Percentiles rank a stretch among this genome's conserved stretches.
Evolutionary conservation across 1,284 basidiomycete genomes (phyloP).

Genomic region (Peniophora sp.): DNA sequence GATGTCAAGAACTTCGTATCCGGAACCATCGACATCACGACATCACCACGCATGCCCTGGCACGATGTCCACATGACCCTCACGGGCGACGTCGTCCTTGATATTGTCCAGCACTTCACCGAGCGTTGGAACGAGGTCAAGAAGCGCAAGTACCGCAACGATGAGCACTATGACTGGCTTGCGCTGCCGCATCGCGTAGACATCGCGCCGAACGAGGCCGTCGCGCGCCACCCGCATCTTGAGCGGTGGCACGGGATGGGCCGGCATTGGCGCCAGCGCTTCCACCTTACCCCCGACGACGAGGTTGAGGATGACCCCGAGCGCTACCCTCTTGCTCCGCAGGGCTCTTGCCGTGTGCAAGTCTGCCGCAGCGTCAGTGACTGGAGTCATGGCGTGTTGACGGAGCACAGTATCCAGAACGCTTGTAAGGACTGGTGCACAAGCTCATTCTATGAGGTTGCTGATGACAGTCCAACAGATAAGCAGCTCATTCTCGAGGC

Average conservation of each 20-base stretch:
- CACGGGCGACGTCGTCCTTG: conserved; percentile 76
- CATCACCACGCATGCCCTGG: conserved; percentile 82
- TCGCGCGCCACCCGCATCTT: conserved; percentile 62
- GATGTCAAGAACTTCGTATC: conserved; percentile 75
- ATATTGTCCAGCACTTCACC: conserved; percentile 86
- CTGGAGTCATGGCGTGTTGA: conserved; percentile 87
- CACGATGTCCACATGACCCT: conserved; percentile 89
- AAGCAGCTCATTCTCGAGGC: conserved; percentile 78
- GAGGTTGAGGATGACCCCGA: conserved; percentile 24
- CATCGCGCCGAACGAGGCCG: conserved; percentile 54
- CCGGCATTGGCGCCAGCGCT: conserved; percentile 54
- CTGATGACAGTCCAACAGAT: conserved; percentile 38
- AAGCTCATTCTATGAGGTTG: conserved; percentile 3
- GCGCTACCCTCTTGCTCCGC: conserved; percentile 30
- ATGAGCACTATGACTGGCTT: conserved; percentile 61
- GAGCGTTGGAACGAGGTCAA: conserved; percentile 87
- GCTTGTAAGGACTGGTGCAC: conserved; percentile 52
- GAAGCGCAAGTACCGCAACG: conserved; percentile 46
- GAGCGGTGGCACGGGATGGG: conserved; percentile 55
- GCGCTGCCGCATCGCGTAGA: conserved; percentile 72
- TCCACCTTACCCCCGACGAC: conserved; percentile 27
- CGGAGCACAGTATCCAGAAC: conserved; percentile 80
- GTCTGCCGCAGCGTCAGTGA: conserved; percentile 79
- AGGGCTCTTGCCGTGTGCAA: conserved; percentile 61
- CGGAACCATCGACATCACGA: conserved; percentile 65